Base-by-base conservation (phyloP, 2,329 filamentous ascomycete genomes). In the Penicillium hesseltinei region DNA sequence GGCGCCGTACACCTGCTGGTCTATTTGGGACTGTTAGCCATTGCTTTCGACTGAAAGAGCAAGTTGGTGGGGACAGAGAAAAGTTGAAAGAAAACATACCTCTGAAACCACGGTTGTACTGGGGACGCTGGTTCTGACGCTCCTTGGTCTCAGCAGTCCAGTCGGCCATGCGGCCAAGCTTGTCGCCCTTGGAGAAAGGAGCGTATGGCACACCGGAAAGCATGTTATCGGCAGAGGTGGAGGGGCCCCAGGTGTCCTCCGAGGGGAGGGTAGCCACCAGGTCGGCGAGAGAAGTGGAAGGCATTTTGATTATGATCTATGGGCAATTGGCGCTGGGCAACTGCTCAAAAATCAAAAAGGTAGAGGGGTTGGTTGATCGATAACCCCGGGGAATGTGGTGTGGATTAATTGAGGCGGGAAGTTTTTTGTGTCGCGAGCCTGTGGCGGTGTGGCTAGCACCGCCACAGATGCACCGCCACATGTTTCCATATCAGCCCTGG, bases 91-190 rank as follows among this genome's bases (percentile, higher is more conserved):
- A 31, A 25, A 23, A 67, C 74, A 61, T 77, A 96, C 92, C 92
- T 86, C 94, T 88, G 79, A 89, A 97, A 77, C 92, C 94, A 68
- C 93, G 85, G 77, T 93, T 92, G 78, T 96, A 97, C 73, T 94
- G 90, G 76, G 90, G 87, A 73, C 93, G 83, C 66, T 89, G 89
- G 71, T 92, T 82, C 60, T 83, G 81, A 67, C 74, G 71, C 66
- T 86, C 84, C 80, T 97, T 97, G 75, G 90, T 87, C 73, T 97
- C 94, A 47, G 87, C 73, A 19, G 92, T 96, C 94, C 94, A 99
- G 82, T 99, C 94, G 60, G 94, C 94, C 92, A 99, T 97, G 76
- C 94, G 92, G 72, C 94, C 94, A 59, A 99, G 83, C 84, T 97
- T 97, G 82, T 99, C 94, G 75, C 91, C 92, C 80, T 99, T 99